These are phyloP conservation scores for Auxenochlorella pyrenoidosa DNA, from an alignment of 139 green algal genomes.

Conservation along the genomic window DNA sequence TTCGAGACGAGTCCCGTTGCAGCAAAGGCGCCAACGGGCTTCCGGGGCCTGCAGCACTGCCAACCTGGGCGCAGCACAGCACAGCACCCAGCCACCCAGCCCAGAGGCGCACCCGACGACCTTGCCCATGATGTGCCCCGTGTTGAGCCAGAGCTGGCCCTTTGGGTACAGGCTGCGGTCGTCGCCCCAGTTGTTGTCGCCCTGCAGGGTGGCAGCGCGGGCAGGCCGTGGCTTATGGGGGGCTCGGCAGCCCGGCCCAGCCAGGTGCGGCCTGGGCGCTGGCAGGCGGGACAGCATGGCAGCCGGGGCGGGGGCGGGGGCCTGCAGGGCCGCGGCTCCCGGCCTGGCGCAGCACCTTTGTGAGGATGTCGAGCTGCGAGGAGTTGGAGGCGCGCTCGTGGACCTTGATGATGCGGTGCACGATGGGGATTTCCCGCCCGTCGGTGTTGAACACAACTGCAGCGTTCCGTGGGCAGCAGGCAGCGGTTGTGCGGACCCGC, in stretches of 20 bases:
- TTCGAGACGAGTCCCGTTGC: no score
- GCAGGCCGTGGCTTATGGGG: neutral
- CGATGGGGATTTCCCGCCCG: constrained; percentile 95
- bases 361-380: constrained; percentile 84
- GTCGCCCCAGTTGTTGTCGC: constrained; percentile 97
- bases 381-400: constrained; percentile 50
- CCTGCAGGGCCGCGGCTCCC: neutral
- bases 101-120: constrained; percentile 91
- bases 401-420: constrained; percentile 93
- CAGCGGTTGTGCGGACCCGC: no score
- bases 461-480: constrained; percentile 25
- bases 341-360: constrained; percentile 72
- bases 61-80: neutral
- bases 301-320: no score
- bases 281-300: neutral
- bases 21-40: neutral
- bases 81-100: neutral
- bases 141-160: constrained; percentile 90
- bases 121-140: constrained; percentile 95
- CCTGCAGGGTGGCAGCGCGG: constrained; percentile 49
- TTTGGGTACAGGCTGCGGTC: constrained; percentile 89
- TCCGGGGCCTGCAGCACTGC: neutral
- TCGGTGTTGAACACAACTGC: constrained; percentile 96
- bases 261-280: neutral
- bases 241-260: no score